A percentile compares a stretch with the other conserved stretches of the same genome.
Evolutionary conservation across 2,329 filamentous ascomycete species (phyloP).

Genomic region (Sarocladium strictum): DNA sequence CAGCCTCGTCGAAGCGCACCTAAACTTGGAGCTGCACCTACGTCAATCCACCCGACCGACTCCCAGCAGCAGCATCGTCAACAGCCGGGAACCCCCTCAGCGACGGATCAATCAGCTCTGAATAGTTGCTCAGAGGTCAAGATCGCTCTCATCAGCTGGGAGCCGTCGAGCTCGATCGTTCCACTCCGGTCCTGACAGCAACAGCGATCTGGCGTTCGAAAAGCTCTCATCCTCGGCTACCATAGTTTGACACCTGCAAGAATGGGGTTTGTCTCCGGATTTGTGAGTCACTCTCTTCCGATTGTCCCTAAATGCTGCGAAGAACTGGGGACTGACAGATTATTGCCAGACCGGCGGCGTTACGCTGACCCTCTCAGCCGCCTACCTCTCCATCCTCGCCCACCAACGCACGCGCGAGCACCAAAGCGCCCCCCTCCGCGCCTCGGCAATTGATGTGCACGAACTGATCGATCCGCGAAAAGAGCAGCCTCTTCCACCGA

Average conservation of each 20-base stretch:
- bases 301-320: not conserved
- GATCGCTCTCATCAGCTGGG: not conserved
- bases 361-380: slow-evolving; percentile 65
- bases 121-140: not conserved
- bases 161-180: not conserved
- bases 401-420: slow-evolving; percentile 62
- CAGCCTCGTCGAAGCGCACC: slow-evolving; percentile 3
- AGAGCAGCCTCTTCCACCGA: slow-evolving; percentile 37
- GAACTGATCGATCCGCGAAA: slow-evolving; percentile 44
- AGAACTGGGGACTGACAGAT: slow-evolving; percentile 8
- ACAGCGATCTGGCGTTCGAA: not conserved
- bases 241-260: slow-evolving; percentile 13
- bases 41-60: slow-evolving; percentile 9
- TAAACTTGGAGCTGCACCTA: slow-evolving; percentile 9
- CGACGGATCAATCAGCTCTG: not conserved
- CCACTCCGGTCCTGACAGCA: not conserved
- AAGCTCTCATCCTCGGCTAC: slow-evolving; percentile 17
- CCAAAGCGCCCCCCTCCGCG: slow-evolving; percentile 50
- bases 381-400: slow-evolving; percentile 65
- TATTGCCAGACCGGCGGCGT: slow-evolving; percentile 61
- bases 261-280: slow-evolving; percentile 71
- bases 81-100: not conserved
- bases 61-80: not conserved
- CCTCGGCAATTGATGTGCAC: slow-evolving; percentile 49
- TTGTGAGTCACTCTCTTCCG: slow-evolving; percentile 46